phyloP scores from a whole-genome alignment of 2,329 filamentous ascomycete species.

The Thielaviopsis ethacetica region DNA sequence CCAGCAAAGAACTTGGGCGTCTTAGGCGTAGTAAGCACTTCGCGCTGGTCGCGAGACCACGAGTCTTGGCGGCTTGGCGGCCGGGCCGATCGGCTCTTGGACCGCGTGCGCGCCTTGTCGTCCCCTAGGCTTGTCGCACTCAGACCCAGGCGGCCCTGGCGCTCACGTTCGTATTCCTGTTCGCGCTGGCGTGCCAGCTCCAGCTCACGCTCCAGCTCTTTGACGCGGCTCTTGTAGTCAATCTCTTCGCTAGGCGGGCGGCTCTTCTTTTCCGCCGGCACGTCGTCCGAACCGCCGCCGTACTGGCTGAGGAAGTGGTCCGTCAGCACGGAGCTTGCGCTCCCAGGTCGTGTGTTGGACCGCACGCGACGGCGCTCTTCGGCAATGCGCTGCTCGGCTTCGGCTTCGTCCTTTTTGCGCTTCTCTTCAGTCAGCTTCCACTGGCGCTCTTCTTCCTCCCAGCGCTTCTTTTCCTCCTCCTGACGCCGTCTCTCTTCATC shows the following conservation, averaged over 20 bases:
- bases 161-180: conserved; percentile 42
- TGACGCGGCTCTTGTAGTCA: conserved; percentile 51
- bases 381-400: conserved; percentile 49
- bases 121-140: conserved; percentile 1
- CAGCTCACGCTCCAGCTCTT: conserved; percentile 61
- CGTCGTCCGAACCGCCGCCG: conserved; percentile 63
- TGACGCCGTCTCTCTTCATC: conserved; percentile 44
- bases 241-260: conserved; percentile 19
- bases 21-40: conserved; percentile 33
- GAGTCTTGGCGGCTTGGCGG: conserved; percentile 42
- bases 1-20: neutral
- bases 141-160: conserved; percentile 30
- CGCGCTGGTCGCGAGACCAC: conserved; percentile 47
- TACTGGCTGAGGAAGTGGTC: conserved; percentile 37
- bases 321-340: conserved; percentile 16
- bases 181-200: conserved; percentile 46
- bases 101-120: conserved; percentile 20
- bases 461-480: conserved; percentile 53
- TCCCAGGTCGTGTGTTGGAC: conserved; percentile 22
- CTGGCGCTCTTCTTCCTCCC: conserved; percentile 60
- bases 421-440: conserved; percentile 66
- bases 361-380: conserved; percentile 49
- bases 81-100: conserved; percentile 24
- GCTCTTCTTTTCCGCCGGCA: neutral
- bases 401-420: conserved; percentile 54